A percentile compares a stretch with the other conserved stretches of the same genome.
Conservation (phyloP, 768 basidiomycete genomes). For the Mycena capillaripes region DNA sequence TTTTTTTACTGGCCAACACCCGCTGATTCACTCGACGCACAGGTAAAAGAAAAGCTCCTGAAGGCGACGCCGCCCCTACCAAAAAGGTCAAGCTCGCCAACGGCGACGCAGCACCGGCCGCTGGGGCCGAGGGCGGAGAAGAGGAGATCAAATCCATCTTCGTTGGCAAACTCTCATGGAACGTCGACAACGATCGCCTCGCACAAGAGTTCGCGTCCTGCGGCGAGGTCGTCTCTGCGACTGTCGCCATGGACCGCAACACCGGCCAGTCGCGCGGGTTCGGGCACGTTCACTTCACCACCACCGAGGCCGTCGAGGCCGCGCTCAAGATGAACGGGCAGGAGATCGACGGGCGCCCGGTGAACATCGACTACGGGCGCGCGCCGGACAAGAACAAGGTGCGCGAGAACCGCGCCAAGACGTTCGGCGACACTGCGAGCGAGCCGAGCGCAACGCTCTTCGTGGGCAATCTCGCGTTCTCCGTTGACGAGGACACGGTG, state of each 20-base stretch:
- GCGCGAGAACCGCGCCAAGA: conserved; percentile 78
- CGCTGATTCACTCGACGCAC: conserved; percentile 1
- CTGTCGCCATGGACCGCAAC: conserved; percentile 88
- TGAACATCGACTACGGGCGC: conserved; percentile 86
- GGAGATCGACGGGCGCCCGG: conserved; percentile 92
- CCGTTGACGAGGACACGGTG: conserved; percentile 83
- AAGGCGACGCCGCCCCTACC: conserved; percentile 66
- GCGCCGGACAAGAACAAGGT: conserved; percentile 68
- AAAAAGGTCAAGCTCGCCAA: conserved; percentile 89
- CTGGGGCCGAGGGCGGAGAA: conserved; percentile 50
- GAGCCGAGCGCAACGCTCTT: conserved; percentile 86
- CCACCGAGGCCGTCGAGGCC: conserved; percentile 79
- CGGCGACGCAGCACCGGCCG: conserved; percentile 62
- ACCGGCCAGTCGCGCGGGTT: conserved; percentile 89
- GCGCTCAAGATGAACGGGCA: conserved; percentile 86
- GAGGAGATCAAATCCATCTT: conserved; percentile 83
- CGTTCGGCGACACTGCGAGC: conserved; percentile 79
- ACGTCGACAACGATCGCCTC: conserved; percentile 96
- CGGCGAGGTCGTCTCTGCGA: conserved; percentile 91
- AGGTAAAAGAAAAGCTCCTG: conserved; percentile 89
- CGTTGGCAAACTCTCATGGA: conserved; percentile 95
- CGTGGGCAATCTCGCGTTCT: conserved; percentile 91
- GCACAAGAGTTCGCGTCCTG: conserved; percentile 90
- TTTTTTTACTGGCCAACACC: conserved; percentile 11
- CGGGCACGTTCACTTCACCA: conserved; percentile 85